Conservation (phyloP, 306 rosid species). For the Glycyrrhiza uralensis region DNA sequence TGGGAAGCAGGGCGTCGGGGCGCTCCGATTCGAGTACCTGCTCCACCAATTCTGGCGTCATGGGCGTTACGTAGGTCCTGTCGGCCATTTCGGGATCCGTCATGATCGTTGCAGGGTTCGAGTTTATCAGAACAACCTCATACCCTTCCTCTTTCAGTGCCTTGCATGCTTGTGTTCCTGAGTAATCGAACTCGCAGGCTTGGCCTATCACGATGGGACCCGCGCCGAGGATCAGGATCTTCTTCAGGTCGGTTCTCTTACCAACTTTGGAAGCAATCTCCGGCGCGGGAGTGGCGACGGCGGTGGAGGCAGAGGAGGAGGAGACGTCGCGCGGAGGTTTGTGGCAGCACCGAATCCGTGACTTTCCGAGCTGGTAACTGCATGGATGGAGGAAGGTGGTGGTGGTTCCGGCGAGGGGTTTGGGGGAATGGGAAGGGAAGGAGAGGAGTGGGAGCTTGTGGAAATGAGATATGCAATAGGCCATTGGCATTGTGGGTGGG, state of each 20-base stretch:
- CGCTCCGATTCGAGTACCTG: slow-evolving; percentile 79
- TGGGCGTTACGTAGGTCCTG: slow-evolving; percentile 78
- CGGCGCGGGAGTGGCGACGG: neutral
- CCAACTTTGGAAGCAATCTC: slow-evolving; percentile 28
- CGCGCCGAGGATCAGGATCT: slow-evolving; percentile 89
- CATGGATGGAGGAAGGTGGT: neutral
- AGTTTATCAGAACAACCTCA: slow-evolving; percentile 74
- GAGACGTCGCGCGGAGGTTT: neutral
- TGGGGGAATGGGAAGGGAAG: neutral
- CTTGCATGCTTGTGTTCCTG: slow-evolving; percentile 96
- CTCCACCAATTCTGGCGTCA: slow-evolving; percentile 91
- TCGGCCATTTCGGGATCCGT: slow-evolving; percentile 92
- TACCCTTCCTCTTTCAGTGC: slow-evolving; percentile 89
- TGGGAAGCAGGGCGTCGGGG: slow-evolving; percentile 84
- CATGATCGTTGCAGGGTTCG: slow-evolving; percentile 97
- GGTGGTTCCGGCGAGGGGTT: neutral
- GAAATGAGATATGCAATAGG: slow-evolving; percentile 11
- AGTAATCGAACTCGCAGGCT: slow-evolving; percentile 94
- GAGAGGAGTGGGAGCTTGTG: slow-evolving; percentile 12
- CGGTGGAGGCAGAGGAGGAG: neutral
- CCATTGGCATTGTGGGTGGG: slow-evolving; percentile 18
- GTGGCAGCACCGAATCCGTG: slow-evolving; percentile 19
- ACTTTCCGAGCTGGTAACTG: neutral
- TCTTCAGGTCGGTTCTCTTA: slow-evolving; percentile 80
- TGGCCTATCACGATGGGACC: slow-evolving; percentile 96